Percentiles rank a stretch among this genome's conserved stretches.
phyloP scores from a whole-genome alignment of 2,329 filamentous ascomycete genomes.

The Trichoderma arundinaceum region DNA sequence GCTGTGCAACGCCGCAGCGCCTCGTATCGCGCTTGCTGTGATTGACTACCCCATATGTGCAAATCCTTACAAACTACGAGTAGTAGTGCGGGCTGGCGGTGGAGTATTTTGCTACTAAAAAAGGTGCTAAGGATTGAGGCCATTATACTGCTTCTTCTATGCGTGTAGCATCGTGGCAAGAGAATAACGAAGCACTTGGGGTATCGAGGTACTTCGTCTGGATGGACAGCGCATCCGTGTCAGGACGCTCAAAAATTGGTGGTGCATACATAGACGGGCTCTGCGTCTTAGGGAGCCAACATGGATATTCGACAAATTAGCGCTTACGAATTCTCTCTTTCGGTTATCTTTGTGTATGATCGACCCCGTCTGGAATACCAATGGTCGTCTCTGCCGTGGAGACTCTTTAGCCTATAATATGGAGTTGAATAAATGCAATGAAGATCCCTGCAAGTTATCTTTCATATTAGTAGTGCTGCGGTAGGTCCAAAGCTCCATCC shows the following conservation, averaged over 20 bases:
- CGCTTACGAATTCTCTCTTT: conserved; percentile 18
- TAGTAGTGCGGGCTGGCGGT: conserved; percentile 1
- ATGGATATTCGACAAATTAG: conserved; percentile 16
- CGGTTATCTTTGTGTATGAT: conserved; percentile 9
- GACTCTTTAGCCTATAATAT: conserved; percentile 12
- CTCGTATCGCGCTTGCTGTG: conserved; percentile 16
- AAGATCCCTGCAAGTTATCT: conserved; percentile 17
- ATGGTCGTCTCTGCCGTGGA: conserved; percentile 8
- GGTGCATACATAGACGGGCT: background rate
- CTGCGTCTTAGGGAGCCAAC: background rate
- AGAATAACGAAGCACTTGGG: background rate
- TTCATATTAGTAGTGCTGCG: conserved; percentile 15
- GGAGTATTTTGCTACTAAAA: background rate
- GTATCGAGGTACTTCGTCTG: background rate
- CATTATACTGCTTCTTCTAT: background rate
- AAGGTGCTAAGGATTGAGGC: background rate
- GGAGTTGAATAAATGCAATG: background rate
- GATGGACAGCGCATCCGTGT: conserved; percentile 11
- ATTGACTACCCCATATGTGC: background rate
- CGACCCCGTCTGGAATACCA: background rate
- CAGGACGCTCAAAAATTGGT: conserved; percentile 7
- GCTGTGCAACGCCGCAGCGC: background rate
- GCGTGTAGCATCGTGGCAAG: background rate
- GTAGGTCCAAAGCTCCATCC: background rate
- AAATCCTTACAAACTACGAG: background rate